A percentile compares a stretch with the other conserved stretches of the same genome.
Conservation (phyloP, 2,329 filamentous ascomycete genomes). For the Stagonosporopsis rhizophila region DNA sequence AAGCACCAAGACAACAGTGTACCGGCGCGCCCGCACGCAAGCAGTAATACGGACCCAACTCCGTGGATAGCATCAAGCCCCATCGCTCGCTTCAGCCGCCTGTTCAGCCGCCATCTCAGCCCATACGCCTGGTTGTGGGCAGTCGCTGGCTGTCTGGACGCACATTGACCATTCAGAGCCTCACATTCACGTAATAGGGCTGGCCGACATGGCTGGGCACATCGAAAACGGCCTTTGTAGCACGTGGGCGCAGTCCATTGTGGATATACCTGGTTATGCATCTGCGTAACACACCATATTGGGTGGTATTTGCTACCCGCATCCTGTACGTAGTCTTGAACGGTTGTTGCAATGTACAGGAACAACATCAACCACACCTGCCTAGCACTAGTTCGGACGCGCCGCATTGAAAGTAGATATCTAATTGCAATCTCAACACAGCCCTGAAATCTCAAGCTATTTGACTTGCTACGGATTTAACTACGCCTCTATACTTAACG, state of each 20-base stretch:
- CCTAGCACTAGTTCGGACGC: conserved; percentile 14
- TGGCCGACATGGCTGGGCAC: conserved; percentile 15
- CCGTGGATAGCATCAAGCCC: conserved; percentile 8
- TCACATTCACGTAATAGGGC: conserved; percentile 11
- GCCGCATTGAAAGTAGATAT: conserved; percentile 9
- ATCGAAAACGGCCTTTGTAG: conserved; percentile 6
- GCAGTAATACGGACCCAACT: conserved; percentile 7
- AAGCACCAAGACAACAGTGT: not conserved
- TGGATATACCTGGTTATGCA: conserved; percentile 10
- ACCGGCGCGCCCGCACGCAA: conserved; percentile 8
- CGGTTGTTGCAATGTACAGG: conserved; percentile 3
- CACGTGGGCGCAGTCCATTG: conserved; percentile 9
- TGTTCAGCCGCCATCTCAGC: conserved; percentile 10
- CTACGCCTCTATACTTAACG: not conserved
- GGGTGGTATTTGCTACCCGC: conserved; percentile 11
- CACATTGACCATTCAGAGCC: conserved; percentile 7
- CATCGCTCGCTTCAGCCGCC: conserved; percentile 18
- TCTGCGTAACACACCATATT: conserved; percentile 18
- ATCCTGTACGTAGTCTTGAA: conserved; percentile 10
- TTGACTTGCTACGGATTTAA: not conserved
- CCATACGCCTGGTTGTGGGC: conserved; percentile 12
- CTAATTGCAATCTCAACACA: conserved; percentile 2
- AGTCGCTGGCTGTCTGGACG: not conserved
- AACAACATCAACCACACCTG: conserved; percentile 4
- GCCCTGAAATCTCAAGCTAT: conserved; percentile 2